Evolutionary conservation across 345 rosid species (phyloP).

Genomic region (Nasturtium officinale): DNA sequence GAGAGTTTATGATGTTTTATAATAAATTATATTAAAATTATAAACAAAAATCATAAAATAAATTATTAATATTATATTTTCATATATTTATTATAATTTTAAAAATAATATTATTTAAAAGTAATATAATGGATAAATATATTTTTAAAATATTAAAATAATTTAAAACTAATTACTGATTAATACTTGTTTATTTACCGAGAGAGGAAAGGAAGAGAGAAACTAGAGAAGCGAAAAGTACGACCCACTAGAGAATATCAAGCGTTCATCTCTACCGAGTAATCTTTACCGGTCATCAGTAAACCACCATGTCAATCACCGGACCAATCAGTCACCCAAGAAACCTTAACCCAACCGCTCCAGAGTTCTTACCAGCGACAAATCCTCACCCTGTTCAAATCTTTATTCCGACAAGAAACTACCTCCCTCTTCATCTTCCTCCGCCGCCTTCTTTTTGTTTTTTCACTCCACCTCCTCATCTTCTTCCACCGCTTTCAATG

Average conservation of each 20-base stretch:
- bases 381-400: slow-evolving; percentile 32
- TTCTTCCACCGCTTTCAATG: slow-evolving; percentile 49
- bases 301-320: slow-evolving; percentile 29
- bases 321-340: background rate
- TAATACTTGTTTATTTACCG: too few relatives aligned
- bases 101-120: too few relatives aligned
- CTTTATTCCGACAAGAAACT: slow-evolving; percentile 47
- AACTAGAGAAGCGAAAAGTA: background rate
- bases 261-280: background rate
- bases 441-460: slow-evolving; percentile 26
- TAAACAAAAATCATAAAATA: too few relatives aligned
- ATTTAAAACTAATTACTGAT: too few relatives aligned
- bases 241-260: slow-evolving; percentile 25
- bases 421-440: slow-evolving; percentile 30
- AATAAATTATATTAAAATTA: too few relatives aligned
- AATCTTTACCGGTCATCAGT: slow-evolving; percentile 24
- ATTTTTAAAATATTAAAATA: too few relatives aligned
- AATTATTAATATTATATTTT: too few relatives aligned
- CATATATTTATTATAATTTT: too few relatives aligned
- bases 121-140: too few relatives aligned
- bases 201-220: background rate
- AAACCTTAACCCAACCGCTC: slow-evolving; percentile 52
- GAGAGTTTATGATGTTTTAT: too few relatives aligned
- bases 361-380: slow-evolving; percentile 62
- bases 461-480: slow-evolving; percentile 17